Evolutionary conservation across 306 rosid genomes (phyloP).

Genomic region (Pyrus pyrifolia): DNA sequence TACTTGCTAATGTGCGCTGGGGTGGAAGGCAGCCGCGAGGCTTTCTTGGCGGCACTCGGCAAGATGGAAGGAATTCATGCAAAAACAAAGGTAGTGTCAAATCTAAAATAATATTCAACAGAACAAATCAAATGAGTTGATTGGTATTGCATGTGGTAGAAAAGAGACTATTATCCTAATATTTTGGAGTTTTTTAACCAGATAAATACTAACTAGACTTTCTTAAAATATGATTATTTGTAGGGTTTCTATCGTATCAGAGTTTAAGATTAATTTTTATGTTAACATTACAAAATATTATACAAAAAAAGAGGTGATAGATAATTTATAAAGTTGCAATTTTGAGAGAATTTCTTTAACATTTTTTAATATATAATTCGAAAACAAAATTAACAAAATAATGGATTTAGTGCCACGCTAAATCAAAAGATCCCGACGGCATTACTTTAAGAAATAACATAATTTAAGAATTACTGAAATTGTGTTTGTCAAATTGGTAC

Average conservation of each 20-base stretch:
- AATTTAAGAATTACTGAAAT: background rate
- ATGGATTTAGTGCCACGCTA: background rate
- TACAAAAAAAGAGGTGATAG: fast-evolving
- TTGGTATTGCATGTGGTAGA: no score
- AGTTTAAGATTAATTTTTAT: no score
- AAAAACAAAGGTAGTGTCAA: no score
- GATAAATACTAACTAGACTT: no score
- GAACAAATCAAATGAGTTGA: no score
- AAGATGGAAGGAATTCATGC: background rate
- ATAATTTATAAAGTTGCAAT: no score
- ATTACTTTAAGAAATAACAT: background rate
- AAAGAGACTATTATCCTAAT: no score
- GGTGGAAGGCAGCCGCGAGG: background rate
- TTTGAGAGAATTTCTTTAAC: fast-evolving
- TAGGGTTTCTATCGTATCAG: fast-evolving
- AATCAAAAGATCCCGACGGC: background rate
- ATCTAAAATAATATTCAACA: no score
- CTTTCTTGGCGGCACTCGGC: background rate
- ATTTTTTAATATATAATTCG: background rate
- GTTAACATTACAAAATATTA: no score
- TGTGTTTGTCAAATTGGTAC: background rate
- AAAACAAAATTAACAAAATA: background rate
- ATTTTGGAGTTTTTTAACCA: no score
- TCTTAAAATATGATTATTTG: fast-evolving
- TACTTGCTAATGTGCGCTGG: slow-evolving; percentile 11